Evolutionary conservation across 1,284 basidiomycete species (phyloP).

Genomic region (Lignosus rhinocerotis): DNA sequence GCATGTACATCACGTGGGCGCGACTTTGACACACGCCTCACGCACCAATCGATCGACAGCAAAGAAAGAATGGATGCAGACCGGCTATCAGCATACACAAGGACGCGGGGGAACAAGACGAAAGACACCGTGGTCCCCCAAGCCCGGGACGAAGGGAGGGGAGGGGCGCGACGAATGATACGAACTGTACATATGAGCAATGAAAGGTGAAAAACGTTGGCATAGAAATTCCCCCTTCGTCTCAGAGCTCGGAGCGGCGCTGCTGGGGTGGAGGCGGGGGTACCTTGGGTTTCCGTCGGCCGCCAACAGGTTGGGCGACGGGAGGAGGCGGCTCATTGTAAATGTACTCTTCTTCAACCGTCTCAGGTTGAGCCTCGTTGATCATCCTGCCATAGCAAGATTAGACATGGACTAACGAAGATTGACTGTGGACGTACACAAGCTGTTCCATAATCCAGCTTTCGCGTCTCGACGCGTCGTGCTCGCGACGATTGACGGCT

Average conservation of each 20-base stretch:
- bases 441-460: constrained; percentile 88
- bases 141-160: constrained; percentile 79
- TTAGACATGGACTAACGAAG: constrained; percentile 15
- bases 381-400: constrained; percentile 51
- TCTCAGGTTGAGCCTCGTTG: constrained; percentile 58
- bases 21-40: constrained; percentile 28
- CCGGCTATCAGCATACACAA: constrained; percentile 49
- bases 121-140: constrained; percentile 75
- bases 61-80: constrained; percentile 27
- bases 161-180: constrained; percentile 55
- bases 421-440: constrained; percentile 51
- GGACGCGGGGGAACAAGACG: constrained; percentile 75
- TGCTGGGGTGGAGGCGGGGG: constrained; percentile 68
- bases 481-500: constrained; percentile 76
- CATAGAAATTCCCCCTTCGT: constrained; percentile 72
- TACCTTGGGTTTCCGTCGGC: constrained; percentile 84
- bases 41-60: constrained; percentile 34
- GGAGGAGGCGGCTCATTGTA: constrained; percentile 57
- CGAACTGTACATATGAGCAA: constrained; percentile 60
- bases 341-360: constrained; percentile 75
- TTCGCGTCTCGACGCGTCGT: constrained; percentile 80
- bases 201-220: constrained; percentile 41
- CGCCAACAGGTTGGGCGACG: constrained; percentile 24
- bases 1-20: constrained; percentile 45
- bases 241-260: constrained; percentile 88